phyloP scores from a whole-genome alignment of 2,329 filamentous ascomycete genomes.

The Akanthomyces dipterigenus region DNA sequence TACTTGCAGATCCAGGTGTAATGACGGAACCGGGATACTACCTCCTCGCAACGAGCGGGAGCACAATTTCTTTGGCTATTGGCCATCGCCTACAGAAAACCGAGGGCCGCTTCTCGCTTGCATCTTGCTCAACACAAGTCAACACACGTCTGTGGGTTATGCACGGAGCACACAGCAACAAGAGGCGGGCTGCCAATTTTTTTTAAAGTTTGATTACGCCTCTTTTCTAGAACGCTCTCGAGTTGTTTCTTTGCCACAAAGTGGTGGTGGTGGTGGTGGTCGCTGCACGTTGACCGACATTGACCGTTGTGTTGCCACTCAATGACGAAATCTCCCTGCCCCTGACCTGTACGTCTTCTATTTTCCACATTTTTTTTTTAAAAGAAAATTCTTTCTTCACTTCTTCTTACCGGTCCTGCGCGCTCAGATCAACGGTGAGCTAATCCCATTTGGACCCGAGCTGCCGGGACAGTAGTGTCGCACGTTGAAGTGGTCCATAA shows the following conservation, averaged over 20 bases:
- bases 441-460: not conserved
- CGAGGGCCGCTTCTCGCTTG: not conserved
- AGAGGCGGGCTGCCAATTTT: not conserved
- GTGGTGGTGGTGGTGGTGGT: not conserved
- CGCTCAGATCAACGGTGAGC: not conserved
- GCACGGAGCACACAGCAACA: not conserved
- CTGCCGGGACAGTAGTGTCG: not conserved
- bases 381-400: too few species aligned
- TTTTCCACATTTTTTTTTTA: not conserved
- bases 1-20: too few species aligned
- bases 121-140: not conserved
- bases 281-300: too few species aligned
- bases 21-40: not conserved
- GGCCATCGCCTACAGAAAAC: too few species aligned
- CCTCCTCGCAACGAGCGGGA: too few species aligned
- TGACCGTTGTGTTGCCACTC: too few species aligned
- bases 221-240: not conserved
- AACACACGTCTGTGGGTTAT: conserved; percentile 3
- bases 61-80: too few species aligned
- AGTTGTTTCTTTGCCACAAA: not conserved
- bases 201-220: conserved; percentile 7
- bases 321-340: not conserved
- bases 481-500: not conserved
- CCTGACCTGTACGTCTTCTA: not conserved
- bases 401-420: not conserved